phyloP scores from a whole-genome alignment of 495 filamentous ascomycete genomes.

The Penicillium flavigenum region DNA sequence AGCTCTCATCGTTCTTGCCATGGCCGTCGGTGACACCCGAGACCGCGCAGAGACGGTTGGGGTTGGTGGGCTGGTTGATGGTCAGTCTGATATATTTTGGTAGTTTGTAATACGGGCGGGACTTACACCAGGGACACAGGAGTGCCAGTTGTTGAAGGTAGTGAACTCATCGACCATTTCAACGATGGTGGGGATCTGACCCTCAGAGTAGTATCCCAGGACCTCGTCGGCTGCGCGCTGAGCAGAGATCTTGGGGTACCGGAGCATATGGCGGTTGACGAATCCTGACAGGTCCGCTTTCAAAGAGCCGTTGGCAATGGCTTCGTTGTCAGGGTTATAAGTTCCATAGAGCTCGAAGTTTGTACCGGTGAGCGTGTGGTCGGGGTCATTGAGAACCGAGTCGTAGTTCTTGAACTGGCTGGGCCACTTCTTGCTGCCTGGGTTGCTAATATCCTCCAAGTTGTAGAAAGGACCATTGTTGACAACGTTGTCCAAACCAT shows the following conservation, averaged over 20 bases:
- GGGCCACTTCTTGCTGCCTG: constrained; percentile 37
- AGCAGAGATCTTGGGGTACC: constrained; percentile 32
- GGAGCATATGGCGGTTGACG: constrained; percentile 45
- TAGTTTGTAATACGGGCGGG: not conserved
- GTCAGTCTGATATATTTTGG: constrained; percentile 11
- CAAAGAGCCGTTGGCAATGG: constrained; percentile 37
- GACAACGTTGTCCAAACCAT: constrained; percentile 43
- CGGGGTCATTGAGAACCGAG: constrained; percentile 50
- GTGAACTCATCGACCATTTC: constrained; percentile 51
- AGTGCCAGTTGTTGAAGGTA: constrained; percentile 55
- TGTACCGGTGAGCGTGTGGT: constrained; percentile 50
- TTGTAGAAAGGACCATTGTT: constrained; percentile 49
- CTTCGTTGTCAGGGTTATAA: constrained; percentile 43
- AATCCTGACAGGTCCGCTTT: constrained; percentile 45
- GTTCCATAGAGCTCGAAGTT: constrained; percentile 54
- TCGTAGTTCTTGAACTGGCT: constrained; percentile 45
- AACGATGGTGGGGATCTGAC: constrained; percentile 48
- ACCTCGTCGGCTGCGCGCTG: constrained; percentile 43
- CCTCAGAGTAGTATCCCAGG: constrained; percentile 53
- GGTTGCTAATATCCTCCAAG: constrained; percentile 37
- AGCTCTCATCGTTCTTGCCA: constrained; percentile 47
- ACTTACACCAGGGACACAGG: constrained; percentile 49
- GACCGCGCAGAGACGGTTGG: constrained; percentile 48
- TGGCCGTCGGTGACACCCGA: constrained; percentile 50
- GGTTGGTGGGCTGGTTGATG: constrained; percentile 45